These are phyloP conservation scores for Teratosphaeria zuluensis DNA, from an alignment of 2,329 filamentous ascomycete species.

Conservation along the genomic window DNA sequence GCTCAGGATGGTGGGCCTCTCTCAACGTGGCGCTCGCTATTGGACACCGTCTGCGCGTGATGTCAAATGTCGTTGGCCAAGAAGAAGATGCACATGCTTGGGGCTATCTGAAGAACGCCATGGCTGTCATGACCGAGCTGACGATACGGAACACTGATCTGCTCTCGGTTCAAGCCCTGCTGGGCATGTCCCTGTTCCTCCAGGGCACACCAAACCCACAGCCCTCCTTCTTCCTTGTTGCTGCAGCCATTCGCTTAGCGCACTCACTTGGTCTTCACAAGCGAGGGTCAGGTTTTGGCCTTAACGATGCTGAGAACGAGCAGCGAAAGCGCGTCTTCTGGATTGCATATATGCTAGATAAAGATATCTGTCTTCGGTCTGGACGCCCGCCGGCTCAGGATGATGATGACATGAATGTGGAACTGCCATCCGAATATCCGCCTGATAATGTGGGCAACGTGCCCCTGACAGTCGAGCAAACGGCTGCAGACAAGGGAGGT, in stretches of 20 bases:
- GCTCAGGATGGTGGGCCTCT: constrained; percentile 97
- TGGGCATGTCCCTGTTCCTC: constrained; percentile 89
- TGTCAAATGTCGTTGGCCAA: constrained; percentile 84
- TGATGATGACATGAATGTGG: constrained; percentile 87
- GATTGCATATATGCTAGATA: constrained; percentile 66
- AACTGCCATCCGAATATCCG: constrained; percentile 83
- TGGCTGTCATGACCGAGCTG: constrained; percentile 84
- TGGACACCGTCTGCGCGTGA: constrained; percentile 80
- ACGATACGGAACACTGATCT: constrained; percentile 95
- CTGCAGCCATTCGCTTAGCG: constrained; percentile 78
- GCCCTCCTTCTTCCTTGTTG: constrained; percentile 81
- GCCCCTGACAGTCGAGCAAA: constrained; percentile 43
- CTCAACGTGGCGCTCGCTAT: constrained; percentile 92
- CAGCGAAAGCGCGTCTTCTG: constrained; percentile 73
- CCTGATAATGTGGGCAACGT: constrained; percentile 92
- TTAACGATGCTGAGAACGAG: constrained; percentile 89
- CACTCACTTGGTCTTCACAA: constrained; percentile 96
- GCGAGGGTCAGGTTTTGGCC: constrained; percentile 79
- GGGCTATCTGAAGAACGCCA: constrained; percentile 92
- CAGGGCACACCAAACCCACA: constrained; percentile 96
- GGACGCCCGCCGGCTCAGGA: constrained; percentile 63
- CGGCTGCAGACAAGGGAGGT: constrained; percentile 45
- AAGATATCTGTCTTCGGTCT: constrained; percentile 64
- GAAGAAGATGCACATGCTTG: constrained; percentile 93
- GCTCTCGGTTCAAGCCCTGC: constrained; percentile 82